Evolutionary conservation across 495 filamentous ascomycete genomes (phyloP), one percentile per base, ranked within the genome.

Genomic region (Glonium stellatum): DNA sequence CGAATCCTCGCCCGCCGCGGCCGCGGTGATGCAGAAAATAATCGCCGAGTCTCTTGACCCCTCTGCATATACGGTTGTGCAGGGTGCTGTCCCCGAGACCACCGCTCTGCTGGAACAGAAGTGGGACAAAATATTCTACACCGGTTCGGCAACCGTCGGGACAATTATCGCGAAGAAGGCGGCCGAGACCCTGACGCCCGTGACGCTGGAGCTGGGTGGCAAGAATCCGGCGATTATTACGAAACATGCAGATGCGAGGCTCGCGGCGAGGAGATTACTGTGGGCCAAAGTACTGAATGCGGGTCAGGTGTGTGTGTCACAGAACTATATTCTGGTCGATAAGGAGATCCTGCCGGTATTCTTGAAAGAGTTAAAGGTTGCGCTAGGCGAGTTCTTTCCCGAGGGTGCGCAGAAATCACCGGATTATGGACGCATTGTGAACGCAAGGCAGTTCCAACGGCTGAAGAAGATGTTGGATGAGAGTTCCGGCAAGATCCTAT

Each of bases 81-180:
- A 96, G 71, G 93, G 93, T 55, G 82, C 77, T 8, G 69, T 95
- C 34, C 77, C 85, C 23, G 90, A 96, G 78, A 89, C 87, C 2
- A 88, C 87, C 18, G 85, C 85, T 5, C 75, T 97, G 36, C 78
- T 98, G 12, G 82, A 90, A 53, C 82, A 91, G 73, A 90, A 90
- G 67, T 98, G 91, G 90, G 92, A 95, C 73, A 96, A 96, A 79
- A 92, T 98, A 65, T 92, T 95, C 77, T 98, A 95, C 77, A 98
- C 93, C 15, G 93, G 93, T 48, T 82, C 80, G 62, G 75, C 78
- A 11, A 76, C 68, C 37, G 92, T 97, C 39, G 93, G 88, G 54
- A 88, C 79, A 49, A 92, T 97, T 73, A 84, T 98, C 64, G 83
- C 90, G 22, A 89, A 90, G 75, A 93, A 93, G 62, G 93, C 93